phyloP scores from a whole-genome alignment of 495 filamentous ascomycete genomes.

The Neurospora sp. region DNA sequence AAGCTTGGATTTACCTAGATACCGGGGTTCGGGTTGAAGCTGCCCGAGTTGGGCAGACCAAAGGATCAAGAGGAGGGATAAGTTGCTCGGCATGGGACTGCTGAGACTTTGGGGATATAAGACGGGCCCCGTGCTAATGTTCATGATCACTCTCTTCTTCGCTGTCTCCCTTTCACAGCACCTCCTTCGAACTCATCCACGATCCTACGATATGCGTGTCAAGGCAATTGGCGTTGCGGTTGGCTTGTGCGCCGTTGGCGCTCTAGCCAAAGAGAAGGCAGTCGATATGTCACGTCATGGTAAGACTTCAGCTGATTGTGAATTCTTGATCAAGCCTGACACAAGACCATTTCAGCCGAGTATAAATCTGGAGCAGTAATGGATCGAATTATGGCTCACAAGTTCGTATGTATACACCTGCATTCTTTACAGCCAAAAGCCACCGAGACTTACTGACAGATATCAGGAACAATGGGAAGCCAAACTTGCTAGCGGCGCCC shows the following conservation, averaged over 20 bases:
- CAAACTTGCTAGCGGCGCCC: neutral
- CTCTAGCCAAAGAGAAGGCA: neutral
- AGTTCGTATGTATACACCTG: neutral
- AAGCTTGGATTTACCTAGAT: neutral
- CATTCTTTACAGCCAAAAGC: neutral
- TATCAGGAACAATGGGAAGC: constrained; percentile 4
- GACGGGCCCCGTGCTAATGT: neutral
- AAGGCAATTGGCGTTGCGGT: neutral
- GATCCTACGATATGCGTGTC: neutral
- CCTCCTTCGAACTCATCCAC: neutral
- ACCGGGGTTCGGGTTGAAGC: neutral
- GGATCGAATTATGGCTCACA: constrained; percentile 7
- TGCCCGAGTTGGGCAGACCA: neutral
- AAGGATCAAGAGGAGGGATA: neutral
- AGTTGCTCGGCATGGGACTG: neutral
- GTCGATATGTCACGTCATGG: neutral
- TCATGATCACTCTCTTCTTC: neutral
- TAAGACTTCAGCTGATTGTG: neutral
- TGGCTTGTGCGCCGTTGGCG: neutral
- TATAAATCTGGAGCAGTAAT: constrained; percentile 1
- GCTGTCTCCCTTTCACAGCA: neutral
- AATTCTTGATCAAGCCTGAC: neutral
- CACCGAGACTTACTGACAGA: neutral
- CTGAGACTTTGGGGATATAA: neutral
- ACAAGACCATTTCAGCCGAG: neutral